Evolutionary conservation across 169 alveolate genomes (phyloP).

Genomic region (Eimeria praecox): DNA sequence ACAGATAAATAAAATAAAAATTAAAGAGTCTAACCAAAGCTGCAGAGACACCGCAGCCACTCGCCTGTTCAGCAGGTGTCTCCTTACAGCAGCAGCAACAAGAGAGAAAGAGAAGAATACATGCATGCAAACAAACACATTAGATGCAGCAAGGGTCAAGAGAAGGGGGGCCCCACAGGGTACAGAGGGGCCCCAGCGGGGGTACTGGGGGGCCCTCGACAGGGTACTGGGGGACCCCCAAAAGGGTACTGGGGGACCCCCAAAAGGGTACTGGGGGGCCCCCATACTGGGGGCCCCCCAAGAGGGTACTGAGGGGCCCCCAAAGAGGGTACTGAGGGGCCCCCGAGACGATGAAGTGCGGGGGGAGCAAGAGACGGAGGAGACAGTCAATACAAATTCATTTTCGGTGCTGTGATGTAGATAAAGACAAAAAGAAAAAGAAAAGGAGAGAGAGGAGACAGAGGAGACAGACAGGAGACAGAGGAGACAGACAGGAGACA

Average conservation of each 20-base stretch:
- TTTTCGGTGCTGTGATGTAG: too few relatives aligned
- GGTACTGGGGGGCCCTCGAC: background rate
- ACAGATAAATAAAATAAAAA: background rate
- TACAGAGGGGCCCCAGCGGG: background rate
- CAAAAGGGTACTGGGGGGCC: background rate
- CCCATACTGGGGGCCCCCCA: too few relatives aligned
- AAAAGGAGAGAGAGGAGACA: too few relatives aligned
- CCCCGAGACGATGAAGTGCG: too few relatives aligned
- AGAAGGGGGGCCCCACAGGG: background rate
- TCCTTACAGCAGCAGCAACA: background rate
- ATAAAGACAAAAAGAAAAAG: too few relatives aligned
- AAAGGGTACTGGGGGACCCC: background rate
- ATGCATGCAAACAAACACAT: background rate
- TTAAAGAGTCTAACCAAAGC: background rate
- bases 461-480: too few relatives aligned
- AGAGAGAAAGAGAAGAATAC: background rate
- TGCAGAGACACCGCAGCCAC: background rate
- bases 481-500: too few relatives aligned
- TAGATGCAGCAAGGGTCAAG: background rate
- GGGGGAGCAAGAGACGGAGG: too few relatives aligned
- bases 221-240: background rate
- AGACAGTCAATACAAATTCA: too few relatives aligned
- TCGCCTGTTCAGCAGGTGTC: background rate
- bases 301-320: too few relatives aligned
- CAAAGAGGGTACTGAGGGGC: too few relatives aligned